Base-by-base conservation (phyloP, 345 rosid species). In the Corchorus capsularis region DNA sequence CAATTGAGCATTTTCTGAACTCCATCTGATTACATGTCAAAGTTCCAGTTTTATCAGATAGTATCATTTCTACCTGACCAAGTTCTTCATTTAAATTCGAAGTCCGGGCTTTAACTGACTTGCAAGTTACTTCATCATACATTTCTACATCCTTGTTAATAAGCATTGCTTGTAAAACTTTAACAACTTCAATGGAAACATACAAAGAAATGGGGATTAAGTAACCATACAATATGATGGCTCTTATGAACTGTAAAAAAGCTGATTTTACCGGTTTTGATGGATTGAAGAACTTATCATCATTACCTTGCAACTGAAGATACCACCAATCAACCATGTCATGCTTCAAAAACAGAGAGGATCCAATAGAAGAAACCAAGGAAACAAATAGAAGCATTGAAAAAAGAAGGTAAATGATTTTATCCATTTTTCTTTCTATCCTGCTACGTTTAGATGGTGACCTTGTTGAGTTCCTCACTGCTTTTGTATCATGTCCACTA, bases 21-120 rank as follows among this genome's bases (percentile, higher is more conserved):
- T 93, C 94, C 97, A 93, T 93, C 79, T 80, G 95, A 71, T 93
- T 91, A 79, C 97, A 87, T 12, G 97, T 93, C 87, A 93, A 82
- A 20, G 97, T 93, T 62, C 96, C 97, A 1, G 96, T 93, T 85
- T 93, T 93, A 75, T 91, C 97, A 2, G 97, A 88, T 16, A 91
- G 81, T 76, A 91, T 85, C 0, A 87, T 93, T 43, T 91, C 89
- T 22, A 93, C 95, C 80, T 88, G 97, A 59, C 97, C 97, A 15
- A 92, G 87, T 80, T 92, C 97, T 79, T 90, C 93, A 66, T 90
- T 92, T 61, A 90, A 79, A 70, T 92, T 92, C 5, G 95, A 92
- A 41, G 97, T 90, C 45, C 92, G 83, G 9, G 97, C 95, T 71
- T 76, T 79, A 59, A 87, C 93, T 0, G 95, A 85, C 76, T 78